Evolutionary conservation across 306 rosid species (phyloP), one percentile per base, ranked within the genome.

Genomic region (Potentilla sterilis): DNA sequence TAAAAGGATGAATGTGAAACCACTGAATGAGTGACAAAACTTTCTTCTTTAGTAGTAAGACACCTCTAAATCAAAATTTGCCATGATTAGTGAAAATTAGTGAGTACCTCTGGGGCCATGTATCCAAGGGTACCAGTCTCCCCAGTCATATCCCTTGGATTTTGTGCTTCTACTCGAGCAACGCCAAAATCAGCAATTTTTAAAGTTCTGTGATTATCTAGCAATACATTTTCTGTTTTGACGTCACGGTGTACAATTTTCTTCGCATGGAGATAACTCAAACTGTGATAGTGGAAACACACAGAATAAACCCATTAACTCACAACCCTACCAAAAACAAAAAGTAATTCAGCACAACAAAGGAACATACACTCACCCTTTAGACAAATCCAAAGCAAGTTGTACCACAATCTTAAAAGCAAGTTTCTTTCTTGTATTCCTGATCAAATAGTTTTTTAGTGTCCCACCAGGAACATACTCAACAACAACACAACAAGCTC

Each of bases 121-220:
- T 93, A 93, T 55, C 96, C 92, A 51, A 89, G 93, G 70, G 98
- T 93, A 79, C 98, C 97, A 72, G 98, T 93, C 86, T 93, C 97
- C 47, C 98, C 98, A 0, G 98, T 93, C 98, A 93, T 93, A 54
- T 93, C 97, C 76, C 81, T 58, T 10, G 93, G 97, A 68, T 93
- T 93, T 76, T 82, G 79, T 63, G 98, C 97, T 86, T 93, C 98
- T 69, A 93, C 92, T 9, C 98, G 88, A 69, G 98, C 98, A 81
- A 91, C 98, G 3, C 98, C 98, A 65, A 93, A 93, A 83, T 93
- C 98, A 77, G 96, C 96, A 78, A 93, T 91, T 84, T 93, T 93
- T 67, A 93, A 69, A 67, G 78, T 87, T 72, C 83, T 82, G 28
- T 6, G 51, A 61, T 70, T 14, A 81, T 87, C 96, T 41, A 93